Percentiles rank a stretch among this genome's conserved stretches.
These are phyloP conservation scores for Colletotrichum cordylinicola DNA, from an alignment of 2,329 filamentous ascomycete genomes.

Conservation along the genomic window DNA sequence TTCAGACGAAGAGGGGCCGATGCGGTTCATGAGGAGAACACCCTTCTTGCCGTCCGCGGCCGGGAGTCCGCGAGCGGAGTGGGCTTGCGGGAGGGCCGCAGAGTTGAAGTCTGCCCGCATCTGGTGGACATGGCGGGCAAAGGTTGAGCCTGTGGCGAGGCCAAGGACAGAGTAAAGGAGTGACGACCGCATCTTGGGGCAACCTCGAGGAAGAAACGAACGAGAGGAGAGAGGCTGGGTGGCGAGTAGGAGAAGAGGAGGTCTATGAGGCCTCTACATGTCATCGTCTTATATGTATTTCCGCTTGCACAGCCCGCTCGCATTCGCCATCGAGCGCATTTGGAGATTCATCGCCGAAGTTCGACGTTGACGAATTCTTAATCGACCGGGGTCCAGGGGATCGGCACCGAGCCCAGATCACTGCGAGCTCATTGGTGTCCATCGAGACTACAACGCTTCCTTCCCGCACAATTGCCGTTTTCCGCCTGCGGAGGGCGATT, in stretches of 20 bases:
- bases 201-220: not conserved
- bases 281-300: not conserved
- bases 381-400: not conserved
- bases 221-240: not conserved
- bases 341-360: not conserved
- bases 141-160: not conserved
- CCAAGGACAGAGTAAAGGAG: not conserved
- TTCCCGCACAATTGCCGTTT: constrained; percentile 4
- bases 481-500: not conserved
- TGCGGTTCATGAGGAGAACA: constrained; percentile 13
- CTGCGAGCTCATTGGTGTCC: not conserved
- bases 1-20: constrained; percentile 3
- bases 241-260: not conserved
- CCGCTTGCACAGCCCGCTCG: not conserved
- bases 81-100: not conserved
- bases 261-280: not conserved
- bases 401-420: not conserved
- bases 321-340: not conserved
- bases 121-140: constrained; percentile 6
- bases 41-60: constrained; percentile 15
- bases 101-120: constrained; percentile 1
- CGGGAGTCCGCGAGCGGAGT: constrained; percentile 6
- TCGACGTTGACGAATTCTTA: not conserved
- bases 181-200: constrained; percentile 3
- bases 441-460: not conserved